These are phyloP conservation scores for Exophiala sp. DNA, from an alignment of 2,329 filamentous ascomycete genomes.

Conservation along the genomic window DNA sequence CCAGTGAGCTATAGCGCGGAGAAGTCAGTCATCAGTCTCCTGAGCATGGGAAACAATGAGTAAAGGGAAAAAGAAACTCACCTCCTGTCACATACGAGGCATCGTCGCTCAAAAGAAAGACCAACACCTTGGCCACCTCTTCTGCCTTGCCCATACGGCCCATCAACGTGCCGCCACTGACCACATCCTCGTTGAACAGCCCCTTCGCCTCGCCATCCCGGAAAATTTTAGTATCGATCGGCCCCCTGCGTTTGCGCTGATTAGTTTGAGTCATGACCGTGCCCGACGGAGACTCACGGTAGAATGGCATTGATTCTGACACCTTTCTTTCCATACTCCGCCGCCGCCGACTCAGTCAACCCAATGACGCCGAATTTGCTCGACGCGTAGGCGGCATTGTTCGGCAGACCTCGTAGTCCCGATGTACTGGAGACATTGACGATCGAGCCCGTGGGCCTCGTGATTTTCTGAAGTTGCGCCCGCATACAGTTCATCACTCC, in stretches of 20 bases:
- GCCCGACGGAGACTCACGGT: too few species aligned
- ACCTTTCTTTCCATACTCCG: slow-evolving; percentile 31
- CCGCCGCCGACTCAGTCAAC: slow-evolving; percentile 38
- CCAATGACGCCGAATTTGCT: slow-evolving; percentile 43
- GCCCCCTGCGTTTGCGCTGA: too few species aligned
- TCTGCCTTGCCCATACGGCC: slow-evolving; percentile 17
- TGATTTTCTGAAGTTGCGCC: slow-evolving; percentile 39
- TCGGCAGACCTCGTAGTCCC: slow-evolving; percentile 33
- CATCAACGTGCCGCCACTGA: slow-evolving; percentile 13
- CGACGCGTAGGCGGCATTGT: slow-evolving; percentile 40
- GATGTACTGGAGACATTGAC: slow-evolving; percentile 41
- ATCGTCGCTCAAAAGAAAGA: slow-evolving; percentile 45
- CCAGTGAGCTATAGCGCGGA: slow-evolving; percentile 7
- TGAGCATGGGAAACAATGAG: background rate
- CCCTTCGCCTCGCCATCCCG: slow-evolving; percentile 15
- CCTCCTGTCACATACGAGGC: slow-evolving; percentile 45
- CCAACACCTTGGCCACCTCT: slow-evolving; percentile 41
- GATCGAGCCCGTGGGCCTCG: slow-evolving; percentile 33
- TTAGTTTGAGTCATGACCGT: too few species aligned
- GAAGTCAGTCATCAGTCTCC: background rate
- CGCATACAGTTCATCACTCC: slow-evolving; percentile 39
- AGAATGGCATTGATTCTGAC: slow-evolving; percentile 36
- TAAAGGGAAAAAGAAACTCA: background rate
- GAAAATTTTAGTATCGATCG: slow-evolving; percentile 18
- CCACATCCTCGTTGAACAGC: slow-evolving; percentile 9